Conservation (phyloP, 2,329 filamentous ascomycete species). For the Catunica adiposa region DNA sequence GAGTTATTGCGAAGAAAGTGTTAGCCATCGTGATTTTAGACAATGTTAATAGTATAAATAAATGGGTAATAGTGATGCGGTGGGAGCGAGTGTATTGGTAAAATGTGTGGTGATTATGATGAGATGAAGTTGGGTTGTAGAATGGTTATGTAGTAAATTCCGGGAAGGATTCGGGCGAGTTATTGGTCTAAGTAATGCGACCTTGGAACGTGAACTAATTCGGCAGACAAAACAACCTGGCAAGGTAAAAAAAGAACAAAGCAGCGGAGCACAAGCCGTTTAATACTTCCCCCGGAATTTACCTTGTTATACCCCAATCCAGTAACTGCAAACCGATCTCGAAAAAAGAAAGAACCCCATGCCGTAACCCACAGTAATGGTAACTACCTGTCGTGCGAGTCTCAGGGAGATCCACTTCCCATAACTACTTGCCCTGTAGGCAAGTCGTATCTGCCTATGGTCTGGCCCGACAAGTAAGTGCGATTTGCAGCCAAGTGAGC, state of each 20-base stretch:
- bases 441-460: too few species aligned
- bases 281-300: not conserved
- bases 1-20: not conserved
- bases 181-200: not conserved
- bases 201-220: not conserved
- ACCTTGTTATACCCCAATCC: not conserved
- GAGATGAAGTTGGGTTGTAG: not conserved
- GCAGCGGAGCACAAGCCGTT: not conserved
- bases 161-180: not conserved
- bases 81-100: not conserved
- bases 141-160: too few species aligned
- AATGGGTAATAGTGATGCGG: not conserved
- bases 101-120: not conserved
- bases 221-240: not conserved
- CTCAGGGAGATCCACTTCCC: not conserved
- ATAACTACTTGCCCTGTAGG: too few species aligned
- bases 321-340: not conserved
- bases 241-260: not conserved
- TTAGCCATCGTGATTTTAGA: constrained; percentile 1
- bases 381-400: not conserved
- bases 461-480: too few species aligned
- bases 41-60: too few species aligned
- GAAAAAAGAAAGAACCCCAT: not conserved
- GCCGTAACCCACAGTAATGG: not conserved
- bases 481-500: too few species aligned